Evolutionary conservation across 2,329 filamentous ascomycete species (phyloP).

Genomic region (Xylariaceae sp.): DNA sequence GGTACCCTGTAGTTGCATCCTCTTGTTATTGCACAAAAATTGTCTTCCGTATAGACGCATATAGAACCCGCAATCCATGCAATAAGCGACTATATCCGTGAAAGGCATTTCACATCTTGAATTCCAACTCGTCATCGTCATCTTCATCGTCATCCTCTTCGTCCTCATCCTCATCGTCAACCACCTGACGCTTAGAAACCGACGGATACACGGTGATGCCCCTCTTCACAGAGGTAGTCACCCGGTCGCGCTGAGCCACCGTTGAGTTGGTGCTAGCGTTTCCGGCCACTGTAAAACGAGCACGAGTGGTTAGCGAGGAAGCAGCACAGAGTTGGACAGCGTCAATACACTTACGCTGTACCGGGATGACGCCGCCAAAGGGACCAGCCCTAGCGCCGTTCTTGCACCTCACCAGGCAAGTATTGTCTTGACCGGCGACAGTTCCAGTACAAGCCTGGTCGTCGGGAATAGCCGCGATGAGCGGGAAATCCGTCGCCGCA

Average conservation of each 20-base stretch:
- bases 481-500: constrained; percentile 40
- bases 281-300: constrained; percentile 21
- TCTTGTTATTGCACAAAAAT: too few species aligned
- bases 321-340: too few species aligned
- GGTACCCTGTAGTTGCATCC: too few species aligned
- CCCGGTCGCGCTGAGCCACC: constrained; percentile 16
- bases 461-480: constrained; percentile 53
- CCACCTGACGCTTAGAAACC: constrained; percentile 18
- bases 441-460: constrained; percentile 53
- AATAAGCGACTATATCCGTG: too few species aligned
- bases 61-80: too few species aligned
- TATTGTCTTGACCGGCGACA: constrained; percentile 51
- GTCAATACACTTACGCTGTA: constrained; percentile 40
- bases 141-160: constrained; percentile 6
- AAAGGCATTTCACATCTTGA: too few species aligned
- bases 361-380: constrained; percentile 56
- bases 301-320: not conserved
- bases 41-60: too few species aligned
- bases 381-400: constrained; percentile 56
- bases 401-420: constrained; percentile 59
- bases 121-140: constrained; percentile 2
- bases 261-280: constrained; percentile 16
- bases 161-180: constrained; percentile 2
- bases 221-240: constrained; percentile 17
- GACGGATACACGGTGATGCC: constrained; percentile 9